Base-by-base conservation (phyloP, 2,329 filamentous ascomycete species). In the Biscogniauxia mediterranea region DNA sequence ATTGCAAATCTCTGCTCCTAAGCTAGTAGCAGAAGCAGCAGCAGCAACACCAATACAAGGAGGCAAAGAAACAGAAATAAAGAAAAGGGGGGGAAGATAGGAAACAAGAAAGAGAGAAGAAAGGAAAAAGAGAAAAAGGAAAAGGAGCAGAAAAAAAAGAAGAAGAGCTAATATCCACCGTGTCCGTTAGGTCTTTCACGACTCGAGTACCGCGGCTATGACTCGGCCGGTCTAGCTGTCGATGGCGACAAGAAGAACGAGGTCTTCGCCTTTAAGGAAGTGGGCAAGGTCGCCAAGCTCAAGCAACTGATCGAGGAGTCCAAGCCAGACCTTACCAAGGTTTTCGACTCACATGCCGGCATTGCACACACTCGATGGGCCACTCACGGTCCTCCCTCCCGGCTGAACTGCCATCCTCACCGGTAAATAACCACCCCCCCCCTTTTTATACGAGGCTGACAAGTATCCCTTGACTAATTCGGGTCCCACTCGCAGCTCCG, bases 281-380 rank as follows among this genome's bases (percentile, higher is more conserved):
- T 99, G 66, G 95, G 95, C 84, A 99, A 99, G 88, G 95, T 99
- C 65, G 92, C 89, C 77, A 97, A 96, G 82, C 85, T 99, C 77
- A 96, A 91, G 86, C 83, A 93, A 81, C 89, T 98, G 78, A 94
- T 98, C 72, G 92, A 90, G 60, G 87, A 91, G 77, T 84, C 87
- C 76, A 86, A 92, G 74, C 85, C 93, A 79, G 91, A 99, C 80
- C 83, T 93, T 71, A 90, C 86, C 78, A 96, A 97, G 85, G 85
- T 93, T 75, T 98, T 97, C 78, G 95, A 98, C 80, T 97, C 93
- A 75, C 95, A 99, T 82, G 93, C 92, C 75, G 95, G 94, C 77
- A 98, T 99, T 83, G 92, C 95, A 78, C 95, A 99, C 89, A 99
- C 95, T 67, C 89, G 95, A 78, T 99, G 95, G 95, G 95, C 95